phyloP scores from a whole-genome alignment of 345 rosid species.

The Gossypium turneri region DNA sequence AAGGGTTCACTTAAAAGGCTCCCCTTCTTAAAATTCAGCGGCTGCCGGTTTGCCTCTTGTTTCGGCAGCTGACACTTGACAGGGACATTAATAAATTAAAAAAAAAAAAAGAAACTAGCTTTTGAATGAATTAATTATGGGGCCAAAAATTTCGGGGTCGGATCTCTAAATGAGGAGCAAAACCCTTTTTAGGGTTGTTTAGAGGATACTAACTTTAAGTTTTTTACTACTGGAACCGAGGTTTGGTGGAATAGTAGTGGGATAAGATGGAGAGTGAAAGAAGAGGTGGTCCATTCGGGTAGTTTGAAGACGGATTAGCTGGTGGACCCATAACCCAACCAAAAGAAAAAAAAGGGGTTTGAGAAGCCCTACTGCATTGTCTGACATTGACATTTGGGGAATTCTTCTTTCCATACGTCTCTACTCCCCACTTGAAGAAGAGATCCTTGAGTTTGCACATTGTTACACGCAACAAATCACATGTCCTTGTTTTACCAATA shows the following conservation, averaged over 20 bases:
- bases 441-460: background rate
- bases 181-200: no score
- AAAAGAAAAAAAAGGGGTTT: conserved; percentile 1
- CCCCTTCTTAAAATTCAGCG: background rate
- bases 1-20: background rate
- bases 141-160: no score
- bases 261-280: conserved; percentile 21
- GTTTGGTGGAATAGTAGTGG: background rate
- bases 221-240: background rate
- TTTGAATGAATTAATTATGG: conserved; percentile 13
- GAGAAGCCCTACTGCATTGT: conserved; percentile 12
- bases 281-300: conserved; percentile 23
- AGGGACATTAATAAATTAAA: background rate
- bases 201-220: background rate
- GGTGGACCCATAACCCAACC: conserved; percentile 9
- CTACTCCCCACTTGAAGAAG: background rate
- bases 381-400: conserved; percentile 11
- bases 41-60: background rate
- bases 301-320: conserved; percentile 1
- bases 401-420: background rate
- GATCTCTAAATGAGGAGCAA: no score
- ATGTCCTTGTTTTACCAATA: background rate
- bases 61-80: background rate
- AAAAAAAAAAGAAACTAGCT: background rate
- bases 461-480: conserved; percentile 5